Conservation (phyloP, 2,329 filamentous ascomycete genomes). For the Cercospora sesami region DNA sequence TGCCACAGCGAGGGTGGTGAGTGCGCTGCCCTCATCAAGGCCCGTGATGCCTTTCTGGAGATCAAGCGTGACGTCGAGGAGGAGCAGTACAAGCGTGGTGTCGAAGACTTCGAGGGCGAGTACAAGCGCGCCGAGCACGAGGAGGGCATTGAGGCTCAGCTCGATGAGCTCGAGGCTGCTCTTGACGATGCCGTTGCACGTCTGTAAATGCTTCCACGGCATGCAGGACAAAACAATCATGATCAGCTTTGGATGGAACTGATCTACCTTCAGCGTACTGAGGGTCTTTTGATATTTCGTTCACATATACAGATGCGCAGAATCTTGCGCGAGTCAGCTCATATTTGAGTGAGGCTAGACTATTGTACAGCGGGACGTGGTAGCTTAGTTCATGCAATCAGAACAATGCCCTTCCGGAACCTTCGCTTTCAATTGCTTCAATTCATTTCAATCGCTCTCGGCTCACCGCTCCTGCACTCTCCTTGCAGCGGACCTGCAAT, state of each 20-base stretch:
- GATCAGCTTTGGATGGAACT: conserved; percentile 10
- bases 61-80: conserved; percentile 34
- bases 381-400: conserved; percentile 4
- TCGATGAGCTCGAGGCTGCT: conserved; percentile 15
- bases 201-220: conserved; percentile 11
- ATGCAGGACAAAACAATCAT: conserved; percentile 1
- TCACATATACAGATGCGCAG: conserved; percentile 10
- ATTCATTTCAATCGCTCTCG: neutral
- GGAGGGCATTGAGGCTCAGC: conserved; percentile 2
- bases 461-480: no score
- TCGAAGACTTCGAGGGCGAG: conserved; percentile 15
- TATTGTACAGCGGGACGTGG: conserved; percentile 5
- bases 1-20: conserved; percentile 29
- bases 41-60: conserved; percentile 29
- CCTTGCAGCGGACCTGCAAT: no score
- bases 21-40: conserved; percentile 33
- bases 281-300: conserved; percentile 3
- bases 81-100: conserved; percentile 9
- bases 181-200: conserved; percentile 9
- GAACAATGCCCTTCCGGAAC: neutral
- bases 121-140: conserved; percentile 19
- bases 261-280: conserved; percentile 1
- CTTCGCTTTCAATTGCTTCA: neutral
- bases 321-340: conserved; percentile 15
- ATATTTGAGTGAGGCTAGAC: conserved; percentile 6